Base-by-base conservation (phyloP, 169 alveolate genomes). In the Plasmodium inui region DNA sequence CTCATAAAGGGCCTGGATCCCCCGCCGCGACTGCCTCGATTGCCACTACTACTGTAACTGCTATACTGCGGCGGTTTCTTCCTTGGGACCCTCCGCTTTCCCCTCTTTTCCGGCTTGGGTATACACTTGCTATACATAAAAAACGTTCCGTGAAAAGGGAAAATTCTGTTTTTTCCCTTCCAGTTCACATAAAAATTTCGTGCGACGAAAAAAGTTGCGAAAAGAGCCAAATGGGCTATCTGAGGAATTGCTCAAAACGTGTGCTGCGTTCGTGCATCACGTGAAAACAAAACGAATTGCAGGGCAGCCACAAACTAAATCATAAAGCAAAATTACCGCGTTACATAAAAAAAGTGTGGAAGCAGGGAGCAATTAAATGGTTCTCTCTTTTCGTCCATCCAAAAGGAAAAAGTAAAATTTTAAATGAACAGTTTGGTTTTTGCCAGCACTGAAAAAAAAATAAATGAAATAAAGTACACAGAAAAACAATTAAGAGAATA, bases 221-320 rank as follows among this genome's bases (percentile, higher is more conserved):
- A 22, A 67, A 67, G n/a, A 67, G 41, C 37, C 76, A 67, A 19
- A 19, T 67, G 76, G 76, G n/a, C n/a, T 67, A 26, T 67, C 37
- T 67, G 37, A 8, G 76, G 37, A 67, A 26, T 67, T 67, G 37
- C 37, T 67, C 17, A 67, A 28, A 67, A 67, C 2, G 76, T 28
- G 30, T 67, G 76, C 76, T 67, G 76, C 76, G 37, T 28, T 26
- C 6, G 76, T 19, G 22, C 37, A 67, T 67, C 37, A 67, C 76
- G 76, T 67, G 76, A 67, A 67, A 67, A 67, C 76, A 67, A 67
- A 67, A 28, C 22, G 76, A 67, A 67, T 67, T 67, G 76, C 76
- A 67, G 37, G 22, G 37, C 26, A 0, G 74, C 74, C 26, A 41
- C 53, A 41, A 41, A 41, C 0, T 67, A 67, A 67, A 67, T 67